These are phyloP conservation scores for Podospora australis DNA, from an alignment of 495 filamentous ascomycete genomes.

Conservation along the genomic window DNA sequence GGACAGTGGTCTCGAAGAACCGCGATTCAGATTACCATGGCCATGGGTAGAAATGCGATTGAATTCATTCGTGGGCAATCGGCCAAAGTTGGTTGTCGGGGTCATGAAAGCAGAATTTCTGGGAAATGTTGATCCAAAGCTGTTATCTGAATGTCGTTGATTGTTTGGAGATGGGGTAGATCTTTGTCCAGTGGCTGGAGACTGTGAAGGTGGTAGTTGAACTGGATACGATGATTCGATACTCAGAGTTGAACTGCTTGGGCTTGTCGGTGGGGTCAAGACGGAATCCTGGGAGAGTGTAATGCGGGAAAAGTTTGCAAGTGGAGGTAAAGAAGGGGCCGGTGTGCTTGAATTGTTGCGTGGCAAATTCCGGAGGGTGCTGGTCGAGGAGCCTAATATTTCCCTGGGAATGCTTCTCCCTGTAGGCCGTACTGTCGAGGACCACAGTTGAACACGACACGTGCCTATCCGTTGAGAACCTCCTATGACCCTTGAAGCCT, in stretches of 20 bases:
- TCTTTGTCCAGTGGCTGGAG: background rate
- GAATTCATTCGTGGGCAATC: no score
- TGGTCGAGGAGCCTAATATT: background rate
- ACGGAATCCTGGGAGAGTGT: background rate
- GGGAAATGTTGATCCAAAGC: no score
- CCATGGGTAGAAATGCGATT: no score
- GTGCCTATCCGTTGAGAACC: background rate
- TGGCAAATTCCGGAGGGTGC: background rate
- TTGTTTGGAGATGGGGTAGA: background rate
- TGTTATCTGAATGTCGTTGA: background rate
- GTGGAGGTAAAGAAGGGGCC: background rate
- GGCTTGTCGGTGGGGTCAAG: background rate
- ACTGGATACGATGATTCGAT: background rate
- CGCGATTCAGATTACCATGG: no score
- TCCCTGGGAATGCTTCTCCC: slow-evolving; percentile 1
- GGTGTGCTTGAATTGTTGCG: background rate
- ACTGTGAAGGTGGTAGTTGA: background rate
- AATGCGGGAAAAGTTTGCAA: slow-evolving; percentile 1
- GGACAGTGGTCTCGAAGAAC: background rate
- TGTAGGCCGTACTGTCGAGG: background rate
- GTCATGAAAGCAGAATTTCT: no score
- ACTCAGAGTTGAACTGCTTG: background rate
- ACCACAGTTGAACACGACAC: slow-evolving; percentile 9
- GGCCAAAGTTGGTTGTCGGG: no score
- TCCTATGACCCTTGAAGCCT: background rate